A percentile compares a stretch with the other conserved stretches of the same genome.
Conservation (phyloP, 805 yeast species). For the Kodamaea nitidulidarum region DNA sequence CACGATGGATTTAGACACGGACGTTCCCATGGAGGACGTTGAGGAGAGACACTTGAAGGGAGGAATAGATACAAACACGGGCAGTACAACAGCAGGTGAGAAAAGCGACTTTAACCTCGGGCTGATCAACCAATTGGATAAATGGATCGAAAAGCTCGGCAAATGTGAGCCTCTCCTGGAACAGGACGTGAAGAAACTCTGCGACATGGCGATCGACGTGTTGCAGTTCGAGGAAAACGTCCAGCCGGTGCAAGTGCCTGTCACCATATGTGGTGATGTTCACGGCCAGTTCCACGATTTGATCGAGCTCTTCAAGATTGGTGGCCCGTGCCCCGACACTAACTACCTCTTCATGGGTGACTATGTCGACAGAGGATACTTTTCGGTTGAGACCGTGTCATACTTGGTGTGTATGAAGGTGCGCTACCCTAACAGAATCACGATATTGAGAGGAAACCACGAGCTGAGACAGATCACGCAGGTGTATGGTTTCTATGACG, state of each 20-base stretch:
- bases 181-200: conserved; percentile 70
- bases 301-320: conserved; percentile 88
- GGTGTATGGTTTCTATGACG: conserved; percentile 94
- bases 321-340: conserved; percentile 55
- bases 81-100: conserved; percentile 24
- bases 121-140: conserved; percentile 68
- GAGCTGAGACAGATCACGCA: conserved; percentile 95
- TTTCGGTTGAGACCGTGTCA: conserved; percentile 88
- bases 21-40: conserved; percentile 83
- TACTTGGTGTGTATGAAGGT: conserved; percentile 88
- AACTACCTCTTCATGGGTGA: conserved; percentile 51
- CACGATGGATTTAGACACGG: conserved; percentile 75
- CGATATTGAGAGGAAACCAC: conserved; percentile 91
- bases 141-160: conserved; percentile 78
- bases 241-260: conserved; percentile 93
- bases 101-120: conserved; percentile 27
- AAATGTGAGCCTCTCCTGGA: conserved; percentile 81
- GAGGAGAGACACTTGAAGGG: conserved; percentile 38
- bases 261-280: conserved; percentile 95
- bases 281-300: conserved; percentile 96
- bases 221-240: conserved; percentile 90
- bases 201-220: conserved; percentile 89
- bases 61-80: conserved; percentile 20
- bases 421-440: conserved; percentile 85
- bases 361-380: conserved; percentile 88